Conservation (phyloP, 2,329 filamentous ascomycete genomes). For the Ascochyta pisi region DNA sequence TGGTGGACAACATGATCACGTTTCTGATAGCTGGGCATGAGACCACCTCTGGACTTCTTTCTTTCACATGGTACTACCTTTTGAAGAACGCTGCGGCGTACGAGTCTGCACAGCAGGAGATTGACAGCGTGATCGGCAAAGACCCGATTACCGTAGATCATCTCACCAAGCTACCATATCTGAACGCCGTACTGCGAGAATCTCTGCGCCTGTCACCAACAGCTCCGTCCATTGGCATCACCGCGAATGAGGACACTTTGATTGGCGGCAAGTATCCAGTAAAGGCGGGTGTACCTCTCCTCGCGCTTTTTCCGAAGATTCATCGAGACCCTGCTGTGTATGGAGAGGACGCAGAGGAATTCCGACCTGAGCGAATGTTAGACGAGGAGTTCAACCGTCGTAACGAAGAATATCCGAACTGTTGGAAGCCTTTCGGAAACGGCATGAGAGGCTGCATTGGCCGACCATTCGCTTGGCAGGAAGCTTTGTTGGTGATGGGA, state of each 20-base stretch:
- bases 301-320: slow-evolving; percentile 43
- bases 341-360: slow-evolving; percentile 55
- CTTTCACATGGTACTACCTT: slow-evolving; percentile 59
- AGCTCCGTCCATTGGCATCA: slow-evolving; percentile 58
- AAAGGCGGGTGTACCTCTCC: slow-evolving; percentile 41
- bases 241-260: slow-evolving; percentile 41
- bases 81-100: slow-evolving; percentile 59
- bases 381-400: slow-evolving; percentile 51
- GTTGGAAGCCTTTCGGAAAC: slow-evolving; percentile 63
- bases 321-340: slow-evolving; percentile 53
- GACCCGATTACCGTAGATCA: slow-evolving; percentile 57
- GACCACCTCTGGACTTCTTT: slow-evolving; percentile 49
- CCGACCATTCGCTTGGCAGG: slow-evolving; percentile 63
- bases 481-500: slow-evolving; percentile 55
- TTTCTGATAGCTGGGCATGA: slow-evolving; percentile 62
- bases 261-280: slow-evolving; percentile 51
- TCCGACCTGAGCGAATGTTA: slow-evolving; percentile 57
- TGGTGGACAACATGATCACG: slow-evolving; percentile 72
- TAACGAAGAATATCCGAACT: slow-evolving; percentile 49
- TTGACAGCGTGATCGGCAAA: slow-evolving; percentile 60
- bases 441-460: slow-evolving; percentile 62
- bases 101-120: slow-evolving; percentile 60
- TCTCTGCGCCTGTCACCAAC: slow-evolving; percentile 62
- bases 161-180: slow-evolving; percentile 60
- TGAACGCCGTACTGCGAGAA: slow-evolving; percentile 63